Base-by-base conservation (phyloP, 106 monocot genomes). In the Dioscorea dumetorum region DNA sequence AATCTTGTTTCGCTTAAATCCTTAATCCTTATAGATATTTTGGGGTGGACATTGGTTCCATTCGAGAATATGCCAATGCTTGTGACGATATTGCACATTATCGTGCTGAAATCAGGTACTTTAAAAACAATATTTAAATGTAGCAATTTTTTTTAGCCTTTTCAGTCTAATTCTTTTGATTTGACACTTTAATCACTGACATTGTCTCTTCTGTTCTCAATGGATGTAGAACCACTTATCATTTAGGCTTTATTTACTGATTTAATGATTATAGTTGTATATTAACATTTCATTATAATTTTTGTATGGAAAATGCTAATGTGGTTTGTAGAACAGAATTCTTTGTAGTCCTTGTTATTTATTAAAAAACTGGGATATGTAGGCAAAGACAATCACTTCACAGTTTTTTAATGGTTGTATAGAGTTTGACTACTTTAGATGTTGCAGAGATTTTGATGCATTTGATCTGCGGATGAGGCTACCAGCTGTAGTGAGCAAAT, bases 401-500 rank as follows among this genome's bases (percentile, higher is more conserved):
- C 23, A 31, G n/a, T 57, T 16, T 54, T 54, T 63, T 53, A 28
- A 19, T 11, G 5, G 19, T 33, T 57, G 3, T 59, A 70, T 41
- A 22, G 63, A n/a, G 12, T 34, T 57, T 69, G 48, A 72, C 72
- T 17, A 72, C 72, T 17, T 78, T 21, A 48, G 21, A 68, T 60
- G 51, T 13, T 58, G 20, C 71, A 93, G 93, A 81, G 99, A 99
- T 74, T 99, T 99, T 87, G 99, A 99, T 93, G 90, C 75, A 72
- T 93, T 93, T 85, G 93, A 99, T 93, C 73, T 99, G 81, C 85
- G 99, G 77, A 80, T 87, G 87, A 93, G 87, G 72, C 99, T 99
- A 67, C 99, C 99, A 70, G 77, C 77, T 75, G 99, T 90, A 17
- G 77, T 99, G 49, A 80, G 87, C 73, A 87, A 71, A 85, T 72